Conservation (phyloP, 2,329 filamentous ascomycete genomes). For the Alternaria sp. region DNA sequence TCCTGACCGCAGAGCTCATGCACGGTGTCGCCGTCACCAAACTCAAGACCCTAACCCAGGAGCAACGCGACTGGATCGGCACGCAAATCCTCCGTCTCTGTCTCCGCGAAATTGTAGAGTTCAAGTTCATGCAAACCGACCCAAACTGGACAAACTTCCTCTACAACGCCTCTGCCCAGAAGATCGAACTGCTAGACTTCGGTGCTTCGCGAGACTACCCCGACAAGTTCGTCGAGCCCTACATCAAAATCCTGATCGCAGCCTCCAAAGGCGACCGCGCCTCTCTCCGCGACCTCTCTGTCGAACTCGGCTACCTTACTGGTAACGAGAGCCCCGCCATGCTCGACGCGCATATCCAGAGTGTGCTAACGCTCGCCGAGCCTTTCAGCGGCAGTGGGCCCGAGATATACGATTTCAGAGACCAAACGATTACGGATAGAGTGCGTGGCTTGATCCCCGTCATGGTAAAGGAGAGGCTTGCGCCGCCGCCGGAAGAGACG, state of each 20-base stretch:
- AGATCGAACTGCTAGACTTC: constrained; percentile 92
- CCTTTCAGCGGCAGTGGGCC: constrained; percentile 80
- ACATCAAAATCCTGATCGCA: constrained; percentile 80
- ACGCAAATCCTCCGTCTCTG: constrained; percentile 92
- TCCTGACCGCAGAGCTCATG: constrained; percentile 93
- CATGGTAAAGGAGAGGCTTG: constrained; percentile 88
- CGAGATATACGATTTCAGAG: constrained; percentile 86
- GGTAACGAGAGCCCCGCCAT: constrained; percentile 85
- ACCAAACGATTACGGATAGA: constrained; percentile 95
- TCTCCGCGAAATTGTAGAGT: constrained; percentile 90
- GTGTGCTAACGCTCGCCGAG: constrained; percentile 88
- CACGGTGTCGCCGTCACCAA: constrained; percentile 85
- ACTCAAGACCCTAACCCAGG: constrained; percentile 74
- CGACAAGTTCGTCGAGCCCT: constrained; percentile 76
- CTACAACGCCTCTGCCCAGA: constrained; percentile 74
- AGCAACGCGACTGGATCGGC: constrained; percentile 93
- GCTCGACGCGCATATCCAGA: constrained; percentile 88
- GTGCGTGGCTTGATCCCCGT: constrained; percentile 87
- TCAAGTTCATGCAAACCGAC: constrained; percentile 98
- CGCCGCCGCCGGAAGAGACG: constrained; percentile 95
- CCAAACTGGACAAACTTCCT: constrained; percentile 99
- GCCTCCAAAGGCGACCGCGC: constrained; percentile 74
- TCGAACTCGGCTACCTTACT: constrained; percentile 87
- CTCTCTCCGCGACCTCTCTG: constrained; percentile 70
- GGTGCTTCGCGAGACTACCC: constrained; percentile 90